These are phyloP conservation scores for Phaffia tasmanica DNA, from an alignment of 768 basidiomycete species.

Conservation along the genomic window DNA sequence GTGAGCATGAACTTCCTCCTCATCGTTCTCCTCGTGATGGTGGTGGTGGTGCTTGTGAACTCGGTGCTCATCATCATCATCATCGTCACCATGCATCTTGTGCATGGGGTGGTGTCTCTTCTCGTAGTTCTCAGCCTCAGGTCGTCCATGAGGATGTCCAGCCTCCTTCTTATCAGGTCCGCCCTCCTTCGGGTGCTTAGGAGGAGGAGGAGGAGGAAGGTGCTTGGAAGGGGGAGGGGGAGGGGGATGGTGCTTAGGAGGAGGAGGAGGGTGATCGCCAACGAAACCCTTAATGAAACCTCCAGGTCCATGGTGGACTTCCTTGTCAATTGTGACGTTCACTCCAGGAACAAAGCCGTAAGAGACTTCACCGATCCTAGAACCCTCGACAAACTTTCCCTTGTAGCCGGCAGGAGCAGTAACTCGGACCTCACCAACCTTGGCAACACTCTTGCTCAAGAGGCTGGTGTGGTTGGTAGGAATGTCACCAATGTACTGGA, in stretches of 20 bases:
- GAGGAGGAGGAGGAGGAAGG: constrained; percentile 28
- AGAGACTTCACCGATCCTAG: constrained; percentile 7
- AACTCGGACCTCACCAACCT: constrained; percentile 11
- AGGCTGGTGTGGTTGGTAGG: constrained; percentile 14
- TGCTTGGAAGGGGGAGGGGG: constrained; percentile 28
- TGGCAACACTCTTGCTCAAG: constrained; percentile 6
- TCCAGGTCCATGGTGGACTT: constrained; percentile 21
- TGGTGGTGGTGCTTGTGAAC: background rate
- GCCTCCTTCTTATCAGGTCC: no score
- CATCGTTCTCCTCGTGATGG: background rate
- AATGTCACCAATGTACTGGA: constrained; percentile 13
- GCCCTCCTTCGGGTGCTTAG: background rate
- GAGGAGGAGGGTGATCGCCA: constrained; percentile 25
- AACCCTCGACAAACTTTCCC: constrained; percentile 22
- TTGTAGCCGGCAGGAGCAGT: constrained; percentile 16
- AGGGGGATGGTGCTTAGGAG: constrained; percentile 26
- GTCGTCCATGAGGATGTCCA: background rate
- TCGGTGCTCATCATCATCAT: background rate
- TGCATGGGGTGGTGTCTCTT: constrained; percentile 5
- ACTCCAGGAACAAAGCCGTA: background rate
- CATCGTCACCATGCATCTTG: background rate
- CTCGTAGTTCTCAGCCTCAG: background rate
- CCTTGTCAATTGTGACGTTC: constrained; percentile 15
- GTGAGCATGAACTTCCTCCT: background rate
- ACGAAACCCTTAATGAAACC: constrained; percentile 26